Evolutionary conservation across 768 basidiomycete genomes (phyloP), one percentile per base, ranked within the genome.

Genomic region (Lactifluus hygrophoroides): DNA sequence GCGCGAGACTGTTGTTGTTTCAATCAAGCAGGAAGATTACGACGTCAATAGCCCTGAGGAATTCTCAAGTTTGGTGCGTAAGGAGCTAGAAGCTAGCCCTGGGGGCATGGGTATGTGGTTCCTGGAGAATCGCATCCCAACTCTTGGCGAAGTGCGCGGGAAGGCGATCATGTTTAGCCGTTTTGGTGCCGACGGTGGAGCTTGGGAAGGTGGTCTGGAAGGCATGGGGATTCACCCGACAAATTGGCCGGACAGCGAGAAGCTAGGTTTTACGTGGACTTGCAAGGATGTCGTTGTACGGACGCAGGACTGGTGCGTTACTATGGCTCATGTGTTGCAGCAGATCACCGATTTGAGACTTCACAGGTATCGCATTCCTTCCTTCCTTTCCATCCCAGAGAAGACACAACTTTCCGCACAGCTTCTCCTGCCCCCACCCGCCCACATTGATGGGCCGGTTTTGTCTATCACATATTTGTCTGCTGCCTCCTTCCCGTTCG

Each of bases 201-300:
- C 78, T 0, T 93, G 90, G 91, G 79, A 85, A 63, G 75, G 76
- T 21, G 84, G 80, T 3, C 63, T 79, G 9, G 81, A 86, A 51
- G 88, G 84, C 2, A 73, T 93, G 61, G 94, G 94, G 1, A 88
- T 97, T n/a, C 89, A 92, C 65, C 92, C 94, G 5, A 80, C 80
- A 1, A 75, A 72, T 1, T 97, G 94, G 94, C 92, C 91, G 0
- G 85, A 96, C 71, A 90, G 83, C 64, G 73, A 70, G 34, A 82
- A 80, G 65, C 71, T 76, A 1, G 89, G 85, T 0, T 97, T 96
- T 68, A 74, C 79, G 44, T 94, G 92, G 91, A 77, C 81, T 66
- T 82, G 86, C 66, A 83, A 84, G 62, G 77, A 79, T 25, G 85
- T 84, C 0, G 69, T 79, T 19, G 83, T 94, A 11, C 79, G 82